Base-by-base conservation (phyloP, 352 stramenopile genomes). In the Globisporangium acanthophoron region DNA sequence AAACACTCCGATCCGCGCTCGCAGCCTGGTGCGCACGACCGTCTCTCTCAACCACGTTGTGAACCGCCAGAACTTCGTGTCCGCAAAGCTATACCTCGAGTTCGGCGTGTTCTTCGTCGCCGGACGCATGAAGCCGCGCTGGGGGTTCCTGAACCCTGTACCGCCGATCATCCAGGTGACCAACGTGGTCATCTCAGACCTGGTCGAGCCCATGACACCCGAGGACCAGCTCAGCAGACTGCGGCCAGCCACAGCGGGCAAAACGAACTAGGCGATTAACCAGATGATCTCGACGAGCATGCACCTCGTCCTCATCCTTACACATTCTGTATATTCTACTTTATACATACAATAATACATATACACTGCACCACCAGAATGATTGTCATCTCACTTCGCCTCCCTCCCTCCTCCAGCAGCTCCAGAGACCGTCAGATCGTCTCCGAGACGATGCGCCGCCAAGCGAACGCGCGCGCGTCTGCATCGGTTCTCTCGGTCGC, bases 1-100 rank as follows among this genome's bases (percentile, higher is more conserved):
- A 21, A 69, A 80, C 56, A 48, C 69, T 3, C 70, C 74, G 1
- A 82, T 84, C 39, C 76, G 76, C 33, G 66, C 74, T 13, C 66
- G 64, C n/a, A 57, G 69, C 33, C 66, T 87, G 39, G 67, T 87
- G 40, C 69, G 70, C 35, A 41, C 35, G 11, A 41, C 35, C 11
- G 35, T 41, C 35, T 41, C 35, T 7, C 8, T 41, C 35, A 15
- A 41, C 13, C 40, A 56, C n/a, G 20, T 61, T 11, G 35, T 65
- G 24, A 56, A 61, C 24, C 27, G 40, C 20, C 45, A 65, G 47
- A 41, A 51, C 37, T 59, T 59, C 53, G 53, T 59, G 27, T 39
- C 29, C 5, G 27, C 43, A 29, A 43, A 59, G 41, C 20, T 59
- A 18, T 59, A 52, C 54, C 33, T 59, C 18, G 54, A 52, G 18